Percentiles rank a stretch among this genome's conserved stretches.
phyloP scores from a whole-genome alignment of 192 early-diverging fungal species.

The Chytriomyces sp. region DNA sequence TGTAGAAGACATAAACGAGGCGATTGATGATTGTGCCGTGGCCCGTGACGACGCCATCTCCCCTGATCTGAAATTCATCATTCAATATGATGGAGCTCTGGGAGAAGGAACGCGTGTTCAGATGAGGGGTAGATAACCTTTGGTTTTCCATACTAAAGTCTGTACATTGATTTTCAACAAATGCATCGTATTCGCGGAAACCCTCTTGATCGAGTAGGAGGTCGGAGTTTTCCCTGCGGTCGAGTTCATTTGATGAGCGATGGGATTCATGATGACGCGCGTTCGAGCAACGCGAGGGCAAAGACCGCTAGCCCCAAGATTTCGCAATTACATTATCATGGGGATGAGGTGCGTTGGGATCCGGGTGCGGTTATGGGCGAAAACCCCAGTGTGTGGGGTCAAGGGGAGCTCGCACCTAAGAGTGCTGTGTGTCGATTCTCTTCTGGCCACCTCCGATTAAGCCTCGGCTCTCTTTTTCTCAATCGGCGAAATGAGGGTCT shows the following conservation, averaged over 20 bases:
- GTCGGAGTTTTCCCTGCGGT: conserved; percentile 85
- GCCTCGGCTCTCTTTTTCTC: conserved; percentile 70
- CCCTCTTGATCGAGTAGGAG: conserved; percentile 78
- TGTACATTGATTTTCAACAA: conserved; percentile 89
- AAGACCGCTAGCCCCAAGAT: no score
- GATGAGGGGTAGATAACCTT: no score
- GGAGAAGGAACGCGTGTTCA: no score
- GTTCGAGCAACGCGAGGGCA: no score
- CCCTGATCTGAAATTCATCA: conserved; percentile 83
- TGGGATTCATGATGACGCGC: no score
- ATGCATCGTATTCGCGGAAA: conserved; percentile 89
- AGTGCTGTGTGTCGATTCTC: conserved; percentile 80
- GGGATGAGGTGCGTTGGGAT: neutral
- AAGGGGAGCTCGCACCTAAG: no score
- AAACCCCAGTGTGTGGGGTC: neutral
- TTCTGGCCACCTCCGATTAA: conserved; percentile 76
- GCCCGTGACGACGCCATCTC: conserved; percentile 94
- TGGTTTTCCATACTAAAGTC: conserved; percentile 86
- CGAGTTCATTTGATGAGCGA: no score
- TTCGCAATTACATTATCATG: no score
- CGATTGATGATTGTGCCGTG: conserved; percentile 91
- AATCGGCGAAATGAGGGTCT: conserved; percentile 26
- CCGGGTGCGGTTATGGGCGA: neutral
- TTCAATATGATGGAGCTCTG: no score
- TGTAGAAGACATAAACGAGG: conserved; percentile 88